These are phyloP conservation scores for Violaceomyces palustris DNA, from an alignment of 1,284 basidiomycete species.

Conservation along the genomic window DNA sequence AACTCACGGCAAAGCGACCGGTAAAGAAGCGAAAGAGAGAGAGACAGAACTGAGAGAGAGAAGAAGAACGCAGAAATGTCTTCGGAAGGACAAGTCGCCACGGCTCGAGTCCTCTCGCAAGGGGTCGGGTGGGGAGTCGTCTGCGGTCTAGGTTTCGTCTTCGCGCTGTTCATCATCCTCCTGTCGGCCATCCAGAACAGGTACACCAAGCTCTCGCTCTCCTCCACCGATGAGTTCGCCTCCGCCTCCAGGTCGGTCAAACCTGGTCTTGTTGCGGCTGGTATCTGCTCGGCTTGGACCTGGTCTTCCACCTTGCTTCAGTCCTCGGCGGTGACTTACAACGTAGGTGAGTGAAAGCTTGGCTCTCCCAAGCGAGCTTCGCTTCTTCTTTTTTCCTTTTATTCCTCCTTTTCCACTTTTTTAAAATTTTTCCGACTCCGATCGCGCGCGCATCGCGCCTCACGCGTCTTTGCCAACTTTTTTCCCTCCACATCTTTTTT, in stretches of 20 bases:
- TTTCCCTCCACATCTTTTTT: no score
- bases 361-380: constrained; percentile 8
- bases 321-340: constrained; percentile 58
- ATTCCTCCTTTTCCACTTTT: no score
- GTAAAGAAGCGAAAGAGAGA: no score
- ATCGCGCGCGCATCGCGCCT: no score
- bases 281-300: constrained; percentile 64
- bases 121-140: constrained; percentile 50
- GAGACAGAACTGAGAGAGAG: no score
- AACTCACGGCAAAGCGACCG: no score
- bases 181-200: constrained; percentile 43
- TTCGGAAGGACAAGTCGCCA: no score
- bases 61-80: no score
- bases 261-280: constrained; percentile 81
- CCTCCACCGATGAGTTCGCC: constrained; percentile 47
- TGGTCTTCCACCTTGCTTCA: constrained; percentile 60
- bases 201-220: constrained; percentile 35
- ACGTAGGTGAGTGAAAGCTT: no score
- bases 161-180: constrained; percentile 40
- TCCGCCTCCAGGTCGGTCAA: constrained; percentile 57
- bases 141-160: constrained; percentile 43
- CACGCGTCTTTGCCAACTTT: no score
- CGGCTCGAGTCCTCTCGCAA: constrained; percentile 32
- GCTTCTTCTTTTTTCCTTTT: no score
- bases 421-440: no score